Conservation (phyloP, 1,284 basidiomycete genomes). For the Ceratobasidium sp. region DNA sequence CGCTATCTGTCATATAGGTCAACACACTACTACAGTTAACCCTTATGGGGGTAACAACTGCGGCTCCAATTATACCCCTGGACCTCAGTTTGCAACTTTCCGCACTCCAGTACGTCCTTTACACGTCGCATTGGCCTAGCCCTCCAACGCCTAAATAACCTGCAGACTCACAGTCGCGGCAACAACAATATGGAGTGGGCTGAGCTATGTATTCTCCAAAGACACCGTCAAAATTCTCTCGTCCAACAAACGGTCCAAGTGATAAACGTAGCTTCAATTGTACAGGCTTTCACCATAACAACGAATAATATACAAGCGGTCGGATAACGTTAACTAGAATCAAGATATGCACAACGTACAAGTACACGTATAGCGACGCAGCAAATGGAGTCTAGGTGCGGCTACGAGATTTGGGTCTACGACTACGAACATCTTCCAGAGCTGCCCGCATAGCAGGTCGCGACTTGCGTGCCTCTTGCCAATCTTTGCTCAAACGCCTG, state of each 20-base stretch:
- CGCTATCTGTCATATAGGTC: slow-evolving; percentile 57
- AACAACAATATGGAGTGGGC: slow-evolving; percentile 91
- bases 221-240: slow-evolving; percentile 65
- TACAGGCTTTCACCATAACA: slow-evolving; percentile 24
- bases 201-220: slow-evolving; percentile 83
- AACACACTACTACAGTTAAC: slow-evolving; percentile 93
- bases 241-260: slow-evolving; percentile 20
- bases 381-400: slow-evolving; percentile 21
- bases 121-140: background rate
- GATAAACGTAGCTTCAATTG: slow-evolving; percentile 8
- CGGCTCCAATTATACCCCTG: slow-evolving; percentile 78
- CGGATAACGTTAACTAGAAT: slow-evolving; percentile 31
- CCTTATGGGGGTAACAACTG: slow-evolving; percentile 87
- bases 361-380: slow-evolving; percentile 7
- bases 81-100: slow-evolving; percentile 64
- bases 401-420: slow-evolving; percentile 49
- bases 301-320: slow-evolving; percentile 32
- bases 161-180: slow-evolving; percentile 81
- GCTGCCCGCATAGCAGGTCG: slow-evolving; percentile 69
- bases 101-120: slow-evolving; percentile 64
- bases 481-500: slow-evolving; percentile 64
- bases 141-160: background rate
- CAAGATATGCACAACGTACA: slow-evolving; percentile 28
- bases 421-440: slow-evolving; percentile 69
- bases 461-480: slow-evolving; percentile 65